A percentile compares a stretch with the other conserved stretches of the same genome.
These are phyloP conservation scores for Ceratobasidium sp. DNA, from an alignment of 1,284 basidiomycete genomes.

Conservation along the genomic window DNA sequence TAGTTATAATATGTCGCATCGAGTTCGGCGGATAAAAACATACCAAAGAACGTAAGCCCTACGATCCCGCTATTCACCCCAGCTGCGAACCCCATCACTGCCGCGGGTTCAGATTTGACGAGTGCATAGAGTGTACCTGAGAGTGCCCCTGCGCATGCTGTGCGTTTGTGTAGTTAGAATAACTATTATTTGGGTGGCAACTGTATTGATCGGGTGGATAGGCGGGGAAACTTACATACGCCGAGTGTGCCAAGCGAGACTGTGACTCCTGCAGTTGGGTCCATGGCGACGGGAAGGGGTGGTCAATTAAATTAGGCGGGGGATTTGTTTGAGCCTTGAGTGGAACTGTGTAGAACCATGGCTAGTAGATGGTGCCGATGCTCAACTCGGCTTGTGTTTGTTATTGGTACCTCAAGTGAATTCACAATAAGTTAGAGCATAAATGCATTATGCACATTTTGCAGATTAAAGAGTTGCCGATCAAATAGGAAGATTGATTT, in stretches of 20 bases:
- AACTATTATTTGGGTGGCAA: not conserved
- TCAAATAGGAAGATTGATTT: too few relatives aligned
- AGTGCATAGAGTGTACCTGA: constrained; percentile 63
- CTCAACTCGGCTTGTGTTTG: too few relatives aligned
- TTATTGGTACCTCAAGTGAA: too few relatives aligned
- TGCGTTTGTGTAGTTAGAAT: not conserved
- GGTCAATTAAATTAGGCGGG: not conserved
- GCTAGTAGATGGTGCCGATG: too few relatives aligned
- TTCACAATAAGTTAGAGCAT: too few relatives aligned
- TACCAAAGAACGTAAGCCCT: constrained; percentile 74
- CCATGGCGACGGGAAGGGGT: not conserved
- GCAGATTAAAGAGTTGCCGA: too few relatives aligned
- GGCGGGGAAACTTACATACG: not conserved
- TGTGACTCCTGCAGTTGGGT: constrained; percentile 20
- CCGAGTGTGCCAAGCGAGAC: constrained; percentile 22
- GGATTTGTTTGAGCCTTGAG: not conserved
- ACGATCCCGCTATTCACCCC: constrained; percentile 70
- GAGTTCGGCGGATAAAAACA: constrained; percentile 45
- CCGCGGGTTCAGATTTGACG: constrained; percentile 54
- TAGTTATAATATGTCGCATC: not conserved
- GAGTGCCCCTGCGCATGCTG: constrained; percentile 60
- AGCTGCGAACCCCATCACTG: constrained; percentile 57
- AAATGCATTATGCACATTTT: too few relatives aligned
- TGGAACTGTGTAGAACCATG: too few relatives aligned
- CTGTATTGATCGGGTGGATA: too few relatives aligned